Evolutionary conservation across 345 rosid genomes (phyloP).

Genomic region (Ceriops tagal): DNA sequence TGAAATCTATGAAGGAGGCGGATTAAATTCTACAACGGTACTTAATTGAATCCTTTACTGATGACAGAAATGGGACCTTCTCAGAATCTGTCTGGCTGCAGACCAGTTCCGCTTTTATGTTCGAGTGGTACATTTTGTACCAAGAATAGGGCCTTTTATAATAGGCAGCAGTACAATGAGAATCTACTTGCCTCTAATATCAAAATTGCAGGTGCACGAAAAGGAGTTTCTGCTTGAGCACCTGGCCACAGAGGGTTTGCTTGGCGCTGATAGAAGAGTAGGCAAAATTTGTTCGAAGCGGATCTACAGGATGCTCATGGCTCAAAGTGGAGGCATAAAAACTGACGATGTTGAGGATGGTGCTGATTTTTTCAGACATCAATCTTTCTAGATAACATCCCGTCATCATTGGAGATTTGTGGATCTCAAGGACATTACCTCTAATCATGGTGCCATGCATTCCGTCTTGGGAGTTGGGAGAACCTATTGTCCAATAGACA

Average conservation of each 20-base stretch:
- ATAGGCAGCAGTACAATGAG: background rate
- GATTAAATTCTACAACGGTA: no score
- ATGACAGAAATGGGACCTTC: no score
- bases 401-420: no score
- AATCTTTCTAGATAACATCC: slow-evolving; percentile 3
- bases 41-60: no score
- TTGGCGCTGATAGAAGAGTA: slow-evolving; percentile 63
- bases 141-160: background rate
- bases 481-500: no score
- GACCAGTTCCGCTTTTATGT: no score
- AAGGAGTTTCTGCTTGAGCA: slow-evolving; percentile 85
- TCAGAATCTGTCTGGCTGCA: no score
- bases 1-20: no score
- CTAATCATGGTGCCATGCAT: no score
- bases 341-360: slow-evolving; percentile 88
- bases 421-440: no score
- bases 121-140: background rate
- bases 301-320: slow-evolving; percentile 80
- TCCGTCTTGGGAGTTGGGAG: no score
- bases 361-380: slow-evolving; percentile 63
- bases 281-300: slow-evolving; percentile 90
- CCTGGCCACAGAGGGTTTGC: slow-evolving; percentile 61
- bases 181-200: slow-evolving; percentile 2
- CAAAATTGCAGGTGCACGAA: slow-evolving; percentile 62
- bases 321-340: slow-evolving; percentile 59